A percentile compares a stretch with the other conserved stretches of the same genome.
phyloP scores from a whole-genome alignment of 2,329 filamentous ascomycete genomes.

The Alternaria conjuncta region DNA sequence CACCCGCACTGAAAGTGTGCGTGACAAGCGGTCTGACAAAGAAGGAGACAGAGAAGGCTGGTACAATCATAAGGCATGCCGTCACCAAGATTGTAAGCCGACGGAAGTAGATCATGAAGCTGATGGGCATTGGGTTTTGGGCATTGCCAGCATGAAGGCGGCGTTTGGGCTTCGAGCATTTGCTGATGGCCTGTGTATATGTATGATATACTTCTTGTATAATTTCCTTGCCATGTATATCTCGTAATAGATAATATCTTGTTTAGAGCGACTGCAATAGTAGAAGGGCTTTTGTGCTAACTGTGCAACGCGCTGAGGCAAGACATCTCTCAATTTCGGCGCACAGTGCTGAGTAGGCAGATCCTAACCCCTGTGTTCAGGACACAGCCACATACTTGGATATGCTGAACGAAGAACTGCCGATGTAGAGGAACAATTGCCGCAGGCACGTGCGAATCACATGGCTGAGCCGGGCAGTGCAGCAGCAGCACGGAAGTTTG shows the following conservation, averaged over 20 bases:
- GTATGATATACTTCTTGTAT: slow-evolving; percentile 6
- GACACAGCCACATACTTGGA: background rate
- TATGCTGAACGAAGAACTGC: background rate
- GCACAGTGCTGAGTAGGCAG: background rate
- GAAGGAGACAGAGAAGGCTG: slow-evolving; percentile 96
- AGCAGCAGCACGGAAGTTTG: background rate
- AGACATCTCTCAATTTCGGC: background rate
- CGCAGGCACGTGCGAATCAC: background rate
- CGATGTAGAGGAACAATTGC: background rate
- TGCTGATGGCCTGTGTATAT: background rate
- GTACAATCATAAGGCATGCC: slow-evolving; percentile 84
- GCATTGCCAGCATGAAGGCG: background rate
- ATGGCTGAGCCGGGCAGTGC: slow-evolving; percentile 1
- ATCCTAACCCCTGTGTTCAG: background rate
- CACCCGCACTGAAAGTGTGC: slow-evolving; percentile 88
- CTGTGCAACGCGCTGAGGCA: background rate
- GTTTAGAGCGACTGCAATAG: background rate
- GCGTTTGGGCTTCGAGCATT: slow-evolving; percentile 2
- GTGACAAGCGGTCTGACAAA: slow-evolving; percentile 85
- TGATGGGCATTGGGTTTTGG: background rate
- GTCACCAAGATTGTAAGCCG: slow-evolving; percentile 86
- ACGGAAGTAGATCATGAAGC: slow-evolving; percentile 46
- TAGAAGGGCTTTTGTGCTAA: background rate
- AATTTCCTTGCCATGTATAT: background rate
- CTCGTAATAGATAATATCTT: slow-evolving; percentile 6